phyloP scores from a whole-genome alignment of 345 rosid species.

The Conringia planisiliqua region DNA sequence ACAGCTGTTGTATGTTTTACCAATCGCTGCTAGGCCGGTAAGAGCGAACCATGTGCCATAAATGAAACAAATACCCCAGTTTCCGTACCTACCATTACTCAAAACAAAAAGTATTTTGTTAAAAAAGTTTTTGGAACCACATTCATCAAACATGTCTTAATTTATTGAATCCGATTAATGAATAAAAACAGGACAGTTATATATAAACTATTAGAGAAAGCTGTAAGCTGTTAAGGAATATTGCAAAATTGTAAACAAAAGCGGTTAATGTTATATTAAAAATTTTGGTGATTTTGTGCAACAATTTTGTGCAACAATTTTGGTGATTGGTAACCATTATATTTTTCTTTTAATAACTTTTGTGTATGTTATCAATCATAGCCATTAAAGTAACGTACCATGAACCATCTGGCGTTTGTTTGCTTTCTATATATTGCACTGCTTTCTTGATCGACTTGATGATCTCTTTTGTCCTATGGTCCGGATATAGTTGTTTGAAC shows the following conservation, averaged over 20 bases:
- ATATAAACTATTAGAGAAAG: too few relatives aligned
- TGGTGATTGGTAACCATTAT: too few relatives aligned
- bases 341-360: too few relatives aligned
- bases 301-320: too few relatives aligned
- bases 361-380: too few relatives aligned
- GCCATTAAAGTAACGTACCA: too few relatives aligned
- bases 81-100: constrained; percentile 16
- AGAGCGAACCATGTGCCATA: constrained; percentile 27
- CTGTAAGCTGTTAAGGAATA: too few relatives aligned
- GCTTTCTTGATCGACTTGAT: constrained; percentile 27
- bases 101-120: not conserved
- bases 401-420: constrained; percentile 23
- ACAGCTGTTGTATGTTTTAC: constrained; percentile 2
- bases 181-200: too few relatives aligned
- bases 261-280: too few relatives aligned
- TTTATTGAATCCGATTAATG: too few relatives aligned
- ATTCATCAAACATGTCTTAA: not conserved
- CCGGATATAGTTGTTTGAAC: constrained; percentile 20
- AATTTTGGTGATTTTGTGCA: too few relatives aligned
- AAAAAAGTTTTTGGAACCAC: not conserved
- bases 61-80: constrained; percentile 24
- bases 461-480: constrained; percentile 41
- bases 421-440: constrained; percentile 28
- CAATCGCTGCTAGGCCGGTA: not conserved
- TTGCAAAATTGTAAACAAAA: too few relatives aligned